phyloP scores from a whole-genome alignment of 2,329 filamentous ascomycete species.

The Aschersonia sp. region DNA sequence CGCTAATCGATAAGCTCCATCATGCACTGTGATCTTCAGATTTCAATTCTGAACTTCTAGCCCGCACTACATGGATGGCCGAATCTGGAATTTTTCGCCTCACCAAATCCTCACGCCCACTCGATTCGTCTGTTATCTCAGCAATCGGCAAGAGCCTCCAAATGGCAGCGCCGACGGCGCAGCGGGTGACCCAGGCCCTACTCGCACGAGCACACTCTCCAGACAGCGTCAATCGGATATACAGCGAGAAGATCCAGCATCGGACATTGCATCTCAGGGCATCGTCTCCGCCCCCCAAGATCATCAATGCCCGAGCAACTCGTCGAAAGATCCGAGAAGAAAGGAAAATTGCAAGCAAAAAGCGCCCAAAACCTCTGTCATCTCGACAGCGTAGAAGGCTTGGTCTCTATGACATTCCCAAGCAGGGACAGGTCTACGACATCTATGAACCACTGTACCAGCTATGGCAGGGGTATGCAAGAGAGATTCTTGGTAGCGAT shows the following conservation, averaged over 20 bases:
- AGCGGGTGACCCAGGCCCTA: constrained; percentile 42
- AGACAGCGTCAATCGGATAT: constrained; percentile 55
- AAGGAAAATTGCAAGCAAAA: constrained; percentile 30
- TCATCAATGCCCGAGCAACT: constrained; percentile 39
- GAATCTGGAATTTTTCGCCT: too few species aligned
- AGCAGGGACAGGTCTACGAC: constrained; percentile 45
- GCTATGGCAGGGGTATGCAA: constrained; percentile 76
- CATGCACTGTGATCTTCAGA: too few species aligned
- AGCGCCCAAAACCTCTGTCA: constrained; percentile 55
- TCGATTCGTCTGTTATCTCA: too few species aligned
- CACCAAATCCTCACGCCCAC: too few species aligned
- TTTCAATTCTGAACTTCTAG: too few species aligned
- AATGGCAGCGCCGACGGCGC: constrained; percentile 20
- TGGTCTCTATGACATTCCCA: constrained; percentile 61
- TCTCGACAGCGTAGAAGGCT: constrained; percentile 62
- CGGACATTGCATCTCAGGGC: constrained; percentile 68
- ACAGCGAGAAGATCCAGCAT: constrained; percentile 68
- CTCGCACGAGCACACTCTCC: constrained; percentile 69
- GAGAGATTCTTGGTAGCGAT: constrained; percentile 58
- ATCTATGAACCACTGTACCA: constrained; percentile 64
- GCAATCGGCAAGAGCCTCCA: not conserved
- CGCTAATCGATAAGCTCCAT: too few species aligned
- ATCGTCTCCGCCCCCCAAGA: constrained; percentile 48
- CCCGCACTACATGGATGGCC: too few species aligned
- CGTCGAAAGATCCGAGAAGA: constrained; percentile 33